Evolutionary conservation across 805 yeast species (phyloP).

Genomic region (Hermanozyma aechmeae): DNA sequence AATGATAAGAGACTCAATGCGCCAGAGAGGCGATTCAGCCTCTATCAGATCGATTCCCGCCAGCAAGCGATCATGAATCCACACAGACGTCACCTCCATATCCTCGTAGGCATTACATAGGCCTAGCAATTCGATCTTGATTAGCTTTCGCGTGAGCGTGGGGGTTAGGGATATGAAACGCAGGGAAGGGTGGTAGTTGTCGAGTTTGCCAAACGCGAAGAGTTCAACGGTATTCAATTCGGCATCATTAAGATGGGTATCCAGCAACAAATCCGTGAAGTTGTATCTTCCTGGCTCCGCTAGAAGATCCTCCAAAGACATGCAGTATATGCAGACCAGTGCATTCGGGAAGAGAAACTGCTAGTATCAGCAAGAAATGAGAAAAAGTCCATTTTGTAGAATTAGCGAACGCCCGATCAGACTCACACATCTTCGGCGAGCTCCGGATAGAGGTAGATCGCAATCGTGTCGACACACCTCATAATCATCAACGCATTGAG

Average conservation of each 20-base stretch:
- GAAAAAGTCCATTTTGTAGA: slow-evolving; percentile 1
- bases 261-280: neutral
- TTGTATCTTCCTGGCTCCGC: neutral
- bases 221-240: slow-evolving; percentile 24
- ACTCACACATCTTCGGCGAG: slow-evolving; percentile 3
- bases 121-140: slow-evolving; percentile 18
- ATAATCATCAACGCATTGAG: slow-evolving; percentile 15
- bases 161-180: too few relatives aligned
- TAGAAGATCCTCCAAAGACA: neutral
- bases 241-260: neutral
- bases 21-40: slow-evolving; percentile 4
- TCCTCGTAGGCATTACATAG: slow-evolving; percentile 16
- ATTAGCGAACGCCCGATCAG: neutral
- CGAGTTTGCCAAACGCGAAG: slow-evolving; percentile 31
- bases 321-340: too few relatives aligned
- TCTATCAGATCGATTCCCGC: slow-evolving; percentile 9
- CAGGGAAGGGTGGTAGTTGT: too few relatives aligned
- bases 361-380: slow-evolving; percentile 1
- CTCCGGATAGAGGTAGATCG: slow-evolving; percentile 16
- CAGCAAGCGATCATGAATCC: too few relatives aligned
- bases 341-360: too few relatives aligned
- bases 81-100: slow-evolving; percentile 7
- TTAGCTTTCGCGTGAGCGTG: slow-evolving; percentile 15
- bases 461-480: slow-evolving; percentile 13
- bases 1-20: slow-evolving; percentile 15